Evolutionary conservation across 2,329 filamentous ascomycete genomes (phyloP), one percentile per base, ranked within the genome.

Genomic region (Epichloe hybrida): DNA sequence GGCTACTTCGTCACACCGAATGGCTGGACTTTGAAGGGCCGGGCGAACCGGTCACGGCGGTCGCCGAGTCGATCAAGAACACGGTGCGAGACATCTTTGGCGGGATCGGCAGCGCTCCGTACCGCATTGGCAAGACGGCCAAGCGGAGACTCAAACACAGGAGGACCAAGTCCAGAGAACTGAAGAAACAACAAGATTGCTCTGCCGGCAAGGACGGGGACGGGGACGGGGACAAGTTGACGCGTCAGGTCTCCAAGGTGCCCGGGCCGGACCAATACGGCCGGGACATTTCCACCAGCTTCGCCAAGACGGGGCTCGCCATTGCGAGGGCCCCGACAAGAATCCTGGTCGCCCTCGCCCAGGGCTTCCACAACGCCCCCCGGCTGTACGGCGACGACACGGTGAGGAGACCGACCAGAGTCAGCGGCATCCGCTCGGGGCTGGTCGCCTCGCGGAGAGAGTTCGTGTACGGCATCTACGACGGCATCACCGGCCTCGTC

Each of bases 11-110:
- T 8, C 81, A 85, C 58, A 78, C 75, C 48, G 83, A 86, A 57
- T 88, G 84, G 82, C 86, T 86, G 56, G 84, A 88, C 58, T 88
- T 87, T 58, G 82, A 85, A 56, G 85, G 85, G 0, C 83, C 84
- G 0, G 84, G 84, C 0, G 84, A 88, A 60, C 84, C 84, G 0
- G 69, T 88, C 12, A 85, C 83, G 0, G 84, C 83, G 3, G 68
- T 77, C 4, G 77, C 79, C 36, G 77, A 79, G 11, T 82, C 81
- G 0, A 57, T 87, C 4, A 71, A 77, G n/a, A 72, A 73, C 3
- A 79, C 77, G 0, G 61, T 83, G 3, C 74, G 75, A 1, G 74
- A 78, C 37, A 71, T 82, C 1, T 77, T 82, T 27, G 70, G 73
- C n/a, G 83, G 84, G 0, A 68, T 86, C 15, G 80, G 77, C 1